Evolutionary conservation across 495 filamentous ascomycete genomes (phyloP), one percentile per base, ranked within the genome.

Genomic region (Annulohypoxylon nitens): DNA sequence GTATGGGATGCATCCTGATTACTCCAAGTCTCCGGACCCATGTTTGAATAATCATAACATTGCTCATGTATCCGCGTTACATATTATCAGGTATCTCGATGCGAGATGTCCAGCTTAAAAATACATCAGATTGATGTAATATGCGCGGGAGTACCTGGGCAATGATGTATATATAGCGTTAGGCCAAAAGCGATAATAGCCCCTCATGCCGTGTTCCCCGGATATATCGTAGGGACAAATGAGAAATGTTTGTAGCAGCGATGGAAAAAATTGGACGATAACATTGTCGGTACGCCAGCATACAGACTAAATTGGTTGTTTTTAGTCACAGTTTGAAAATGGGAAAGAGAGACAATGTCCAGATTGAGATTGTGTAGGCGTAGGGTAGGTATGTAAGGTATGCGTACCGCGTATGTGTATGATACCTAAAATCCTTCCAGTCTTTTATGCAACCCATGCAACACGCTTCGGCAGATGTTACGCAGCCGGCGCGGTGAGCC

Each of bases 401-500:
- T 12, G 36, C 36, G 9, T 39, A 39, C 9, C 8, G 11, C 8
- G 36, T 39, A 10, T 39, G 11, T 39, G 36, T 39, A 9, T 39
- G 11, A 39, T 43, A 59, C 30, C 30, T 41, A 64, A 43, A 41
- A 47, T 53, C 33, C 41, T 39, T 62, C 36, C 45, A 54, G 43
- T 58, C 11, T 26, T 59, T 8, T 43, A 58, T 51, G 66, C 54
- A 67, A 61, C 53, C 4, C 11, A 39, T 39, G 36, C 36, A 39
- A 39, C 36, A 39, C 36, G 36, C 50, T 61, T 67, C 63, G 67
- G 67, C 33, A 74, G 57, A 74, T 67, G 61, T 23, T 47, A 33
- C 68, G 60, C 45, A 45, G 26, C 36, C 4, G 34, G 61, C 26
- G 30, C 23, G 48, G 33, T 45, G 23, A 41, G 14, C 73, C 73